These are phyloP conservation scores for Exophiala aquamarina DNA, from an alignment of 2,329 filamentous ascomycete genomes.

Conservation along the genomic window DNA sequence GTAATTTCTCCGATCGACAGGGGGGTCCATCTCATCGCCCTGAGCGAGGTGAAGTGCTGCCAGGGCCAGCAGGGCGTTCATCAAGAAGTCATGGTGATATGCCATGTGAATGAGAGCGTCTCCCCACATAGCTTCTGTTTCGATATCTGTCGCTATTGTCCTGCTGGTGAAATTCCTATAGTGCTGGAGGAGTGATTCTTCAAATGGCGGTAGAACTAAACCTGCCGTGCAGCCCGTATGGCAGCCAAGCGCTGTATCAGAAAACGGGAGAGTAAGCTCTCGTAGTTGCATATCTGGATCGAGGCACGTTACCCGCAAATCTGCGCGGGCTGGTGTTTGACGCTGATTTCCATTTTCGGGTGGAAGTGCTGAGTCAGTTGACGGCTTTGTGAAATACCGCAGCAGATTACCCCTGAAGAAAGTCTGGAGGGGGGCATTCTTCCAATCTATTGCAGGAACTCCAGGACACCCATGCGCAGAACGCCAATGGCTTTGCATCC, in stretches of 20 bases:
- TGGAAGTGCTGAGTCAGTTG: too few relatives aligned
- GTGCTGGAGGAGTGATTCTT: neutral
- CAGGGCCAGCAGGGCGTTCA: constrained; percentile 39
- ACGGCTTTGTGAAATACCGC: neutral
- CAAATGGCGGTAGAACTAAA: too few relatives aligned
- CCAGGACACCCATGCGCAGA: neutral
- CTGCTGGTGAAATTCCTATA: neutral
- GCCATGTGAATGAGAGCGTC: neutral
- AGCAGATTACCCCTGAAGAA: constrained; percentile 2
- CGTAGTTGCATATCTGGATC: neutral
- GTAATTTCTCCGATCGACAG: constrained; percentile 16
- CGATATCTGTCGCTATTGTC: constrained; percentile 1
- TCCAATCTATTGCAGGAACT: neutral
- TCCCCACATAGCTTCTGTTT: neutral
- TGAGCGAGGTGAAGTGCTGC: constrained; percentile 37
- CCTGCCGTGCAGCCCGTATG: too few relatives aligned
- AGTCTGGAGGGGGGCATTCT: neutral
- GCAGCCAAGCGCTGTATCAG: too few relatives aligned
- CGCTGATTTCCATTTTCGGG: too few relatives aligned
- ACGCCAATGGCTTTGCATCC: constrained; percentile 1
- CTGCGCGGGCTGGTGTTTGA: too few relatives aligned
- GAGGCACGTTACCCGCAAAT: neutral
- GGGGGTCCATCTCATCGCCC: constrained; percentile 23
- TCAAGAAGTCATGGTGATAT: constrained; percentile 34
- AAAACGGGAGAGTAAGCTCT: neutral